Percentiles rank a stretch among this genome's conserved stretches.
phyloP scores from a whole-genome alignment of 257 asterid species.

The Leptodermis oblonga region DNA sequence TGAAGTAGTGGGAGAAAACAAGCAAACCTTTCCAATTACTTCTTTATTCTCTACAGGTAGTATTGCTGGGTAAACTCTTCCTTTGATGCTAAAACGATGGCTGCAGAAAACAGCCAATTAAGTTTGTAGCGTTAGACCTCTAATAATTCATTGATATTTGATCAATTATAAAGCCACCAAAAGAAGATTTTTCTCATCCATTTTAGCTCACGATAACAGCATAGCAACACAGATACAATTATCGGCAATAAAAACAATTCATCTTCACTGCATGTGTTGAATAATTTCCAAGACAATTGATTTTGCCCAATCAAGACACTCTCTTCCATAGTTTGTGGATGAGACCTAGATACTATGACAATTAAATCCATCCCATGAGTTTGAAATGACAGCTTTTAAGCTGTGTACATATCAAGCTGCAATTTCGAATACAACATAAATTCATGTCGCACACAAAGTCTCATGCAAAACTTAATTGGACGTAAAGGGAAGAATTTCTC shows the following conservation, averaged over 20 bases:
- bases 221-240: not conserved
- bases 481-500: not conserved
- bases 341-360: not conserved
- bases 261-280: not conserved
- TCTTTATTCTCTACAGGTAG: slow-evolving; percentile 49
- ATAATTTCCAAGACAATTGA: not conserved
- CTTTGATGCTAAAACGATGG: slow-evolving; percentile 80
- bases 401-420: no score
- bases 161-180: not conserved
- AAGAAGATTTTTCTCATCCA: slow-evolving; percentile 1
- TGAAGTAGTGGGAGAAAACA: not conserved
- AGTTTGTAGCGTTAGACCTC: slow-evolving; percentile 1
- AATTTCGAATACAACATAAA: not conserved
- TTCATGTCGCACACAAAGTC: not conserved
- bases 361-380: not conserved
- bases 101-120: slow-evolving; percentile 32
- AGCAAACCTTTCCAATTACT: slow-evolving; percentile 67
- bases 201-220: not conserved
- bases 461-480: not conserved
- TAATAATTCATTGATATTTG: not conserved
- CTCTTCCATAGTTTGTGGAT: not conserved
- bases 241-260: not conserved
- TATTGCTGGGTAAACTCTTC: slow-evolving; percentile 82
- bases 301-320: not conserved
- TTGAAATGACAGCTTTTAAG: not conserved